A percentile compares a stretch with the other conserved stretches of the same genome.
phyloP scores from a whole-genome alignment of 164 flowering plant species.

The Aristolochia californica region DNA sequence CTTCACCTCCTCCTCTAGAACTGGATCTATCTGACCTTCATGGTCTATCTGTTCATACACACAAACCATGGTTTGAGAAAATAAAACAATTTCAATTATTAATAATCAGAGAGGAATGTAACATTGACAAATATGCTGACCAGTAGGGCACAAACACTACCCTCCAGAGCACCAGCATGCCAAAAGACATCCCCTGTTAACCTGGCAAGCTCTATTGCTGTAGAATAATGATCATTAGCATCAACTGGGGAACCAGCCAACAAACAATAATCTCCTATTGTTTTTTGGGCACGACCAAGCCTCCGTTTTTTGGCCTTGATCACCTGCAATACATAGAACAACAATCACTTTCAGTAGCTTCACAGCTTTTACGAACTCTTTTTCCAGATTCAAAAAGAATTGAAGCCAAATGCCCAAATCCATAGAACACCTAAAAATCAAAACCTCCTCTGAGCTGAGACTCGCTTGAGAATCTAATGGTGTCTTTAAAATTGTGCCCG shows the following conservation, averaged over 20 bases:
- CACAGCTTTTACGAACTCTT: not conserved
- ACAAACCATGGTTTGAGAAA: not conserved
- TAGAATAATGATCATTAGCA: constrained; percentile 97
- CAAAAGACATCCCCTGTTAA: constrained; percentile 93
- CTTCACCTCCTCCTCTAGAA: constrained; percentile 78
- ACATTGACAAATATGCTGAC: constrained; percentile 24
- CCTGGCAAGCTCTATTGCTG: constrained; percentile 90
- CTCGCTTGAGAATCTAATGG: constrained; percentile 99
- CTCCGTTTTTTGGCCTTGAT: constrained; percentile 92
- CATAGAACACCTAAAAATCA: constrained; percentile 76
- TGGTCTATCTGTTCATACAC: constrained; percentile 53
- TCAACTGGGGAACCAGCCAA: constrained; percentile 99
- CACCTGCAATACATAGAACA: constrained; percentile 41
- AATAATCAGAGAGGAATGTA: not conserved
- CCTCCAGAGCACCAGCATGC: constrained; percentile 99
- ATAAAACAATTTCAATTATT: not conserved
- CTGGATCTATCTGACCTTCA: constrained; percentile 62
- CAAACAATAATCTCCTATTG: constrained; percentile 95
- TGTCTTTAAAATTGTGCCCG: constrained; percentile 93
- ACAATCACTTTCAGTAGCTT: constrained; percentile 1
- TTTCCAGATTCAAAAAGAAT: not conserved
- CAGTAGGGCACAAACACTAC: constrained; percentile 94
- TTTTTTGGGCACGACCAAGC: constrained; percentile 95
- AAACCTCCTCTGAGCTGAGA: constrained; percentile 99
- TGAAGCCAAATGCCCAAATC: constrained; percentile 18